A percentile compares a stretch with the other conserved stretches of the same genome.
Conservation (phyloP, 495 filamentous ascomycete genomes). For the Aspergillus leporis region DNA sequence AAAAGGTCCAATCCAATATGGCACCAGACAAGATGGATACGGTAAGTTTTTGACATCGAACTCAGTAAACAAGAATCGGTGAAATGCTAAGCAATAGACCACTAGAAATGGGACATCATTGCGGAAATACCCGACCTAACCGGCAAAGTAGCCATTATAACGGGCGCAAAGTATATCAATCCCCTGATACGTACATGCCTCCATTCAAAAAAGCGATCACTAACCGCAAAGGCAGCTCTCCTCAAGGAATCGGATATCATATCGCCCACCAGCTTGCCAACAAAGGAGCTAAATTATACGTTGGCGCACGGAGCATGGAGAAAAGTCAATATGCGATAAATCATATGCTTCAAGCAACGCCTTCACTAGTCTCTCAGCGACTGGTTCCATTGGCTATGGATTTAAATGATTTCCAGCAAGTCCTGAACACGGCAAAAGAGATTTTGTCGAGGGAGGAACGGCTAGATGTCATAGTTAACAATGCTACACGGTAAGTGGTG, state of each 20-base stretch:
- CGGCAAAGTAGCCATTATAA: conserved; percentile 1
- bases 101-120: conserved; percentile 5
- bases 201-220: neutral
- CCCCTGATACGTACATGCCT: neutral
- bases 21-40: too few species aligned
- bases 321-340: neutral
- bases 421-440: neutral
- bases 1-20: too few species aligned
- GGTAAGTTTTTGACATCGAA: too few species aligned
- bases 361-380: neutral
- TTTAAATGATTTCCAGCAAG: conserved; percentile 4
- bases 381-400: neutral
- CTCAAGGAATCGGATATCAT: conserved; percentile 2
- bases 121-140: conserved; percentile 6
- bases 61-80: neutral
- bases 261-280: neutral
- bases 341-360: neutral
- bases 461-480: neutral
- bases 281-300: conserved; percentile 4
- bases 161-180: conserved; percentile 1
- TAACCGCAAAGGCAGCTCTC: neutral
- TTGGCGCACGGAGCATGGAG: neutral
- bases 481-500: neutral
- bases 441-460: neutral
- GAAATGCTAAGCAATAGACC: neutral